phyloP scores from a whole-genome alignment of 148 eudicot genomes.

The Tetragonia tetragonoides region DNA sequence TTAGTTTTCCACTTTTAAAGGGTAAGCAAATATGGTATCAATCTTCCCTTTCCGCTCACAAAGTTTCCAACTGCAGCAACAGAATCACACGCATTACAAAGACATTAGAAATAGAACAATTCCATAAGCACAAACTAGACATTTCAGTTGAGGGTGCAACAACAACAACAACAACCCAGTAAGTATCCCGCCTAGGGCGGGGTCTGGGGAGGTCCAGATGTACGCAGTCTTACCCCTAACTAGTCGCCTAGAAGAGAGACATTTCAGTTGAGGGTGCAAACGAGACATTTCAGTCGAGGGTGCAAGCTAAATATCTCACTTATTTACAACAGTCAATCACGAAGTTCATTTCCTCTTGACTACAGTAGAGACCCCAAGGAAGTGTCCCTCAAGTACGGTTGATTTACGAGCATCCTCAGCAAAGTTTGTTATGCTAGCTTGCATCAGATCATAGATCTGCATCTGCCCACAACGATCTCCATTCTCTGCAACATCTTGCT shows the following conservation, averaged over 20 bases:
- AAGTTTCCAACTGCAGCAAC: background rate
- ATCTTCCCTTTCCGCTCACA: background rate
- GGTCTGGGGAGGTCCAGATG: too few species aligned
- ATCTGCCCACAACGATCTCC: slow-evolving; percentile 22
- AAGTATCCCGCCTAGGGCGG: too few species aligned
- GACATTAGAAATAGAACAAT: background rate
- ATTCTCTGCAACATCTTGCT: slow-evolving; percentile 23
- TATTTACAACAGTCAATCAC: slow-evolving; percentile 8
- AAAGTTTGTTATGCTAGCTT: slow-evolving; percentile 34
- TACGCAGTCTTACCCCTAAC: too few species aligned
- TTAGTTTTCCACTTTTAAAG: background rate
- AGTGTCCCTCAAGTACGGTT: slow-evolving; percentile 14
- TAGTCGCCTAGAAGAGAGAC: too few species aligned
- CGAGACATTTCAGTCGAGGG: background rate
- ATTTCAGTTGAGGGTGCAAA: too few species aligned
- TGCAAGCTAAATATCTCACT: background rate
- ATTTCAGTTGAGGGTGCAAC: background rate
- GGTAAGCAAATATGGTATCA: background rate
- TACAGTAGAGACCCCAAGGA: slow-evolving; percentile 31
- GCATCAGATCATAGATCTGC: slow-evolving; percentile 35
- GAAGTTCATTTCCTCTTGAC: slow-evolving; percentile 35
- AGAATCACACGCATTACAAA: background rate
- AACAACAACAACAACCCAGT: too few species aligned
- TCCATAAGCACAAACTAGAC: background rate
- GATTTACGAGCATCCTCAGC: slow-evolving; percentile 23